phyloP scores from a whole-genome alignment of 495 filamentous ascomycete genomes.

The Niebla homalea region DNA sequence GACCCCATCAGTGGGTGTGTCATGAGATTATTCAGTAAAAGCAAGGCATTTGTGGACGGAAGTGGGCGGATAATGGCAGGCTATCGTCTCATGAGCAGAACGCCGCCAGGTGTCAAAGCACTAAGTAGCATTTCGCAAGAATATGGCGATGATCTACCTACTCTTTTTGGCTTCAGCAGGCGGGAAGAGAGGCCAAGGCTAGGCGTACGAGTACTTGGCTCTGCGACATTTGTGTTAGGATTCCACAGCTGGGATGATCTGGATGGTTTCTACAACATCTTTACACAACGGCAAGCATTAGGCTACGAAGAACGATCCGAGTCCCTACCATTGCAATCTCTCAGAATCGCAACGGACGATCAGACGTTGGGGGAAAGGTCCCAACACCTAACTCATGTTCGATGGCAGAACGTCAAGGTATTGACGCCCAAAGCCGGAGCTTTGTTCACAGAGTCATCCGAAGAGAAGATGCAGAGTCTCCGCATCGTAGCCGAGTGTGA shows the following conservation, averaged over 20 bases:
- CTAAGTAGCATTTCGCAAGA: constrained; percentile 58
- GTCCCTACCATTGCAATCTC: background rate
- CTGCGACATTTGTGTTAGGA: constrained; percentile 56
- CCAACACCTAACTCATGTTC: constrained; percentile 4
- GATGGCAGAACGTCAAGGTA: constrained; percentile 33
- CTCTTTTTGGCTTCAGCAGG: constrained; percentile 60
- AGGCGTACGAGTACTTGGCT: constrained; percentile 1
- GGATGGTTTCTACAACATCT: constrained; percentile 42
- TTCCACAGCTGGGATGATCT: constrained; percentile 59
- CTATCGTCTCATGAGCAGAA: constrained; percentile 60
- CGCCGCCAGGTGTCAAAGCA: constrained; percentile 59
- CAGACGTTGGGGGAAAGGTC: background rate
- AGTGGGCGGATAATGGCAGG: constrained; percentile 60
- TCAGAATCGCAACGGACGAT: background rate
- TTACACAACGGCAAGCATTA: constrained; percentile 28
- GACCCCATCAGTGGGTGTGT: constrained; percentile 58
- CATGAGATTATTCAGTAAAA: constrained; percentile 58
- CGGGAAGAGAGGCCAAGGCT: constrained; percentile 44
- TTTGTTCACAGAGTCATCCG: background rate
- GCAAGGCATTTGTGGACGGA: constrained; percentile 45
- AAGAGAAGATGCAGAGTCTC: constrained; percentile 55
- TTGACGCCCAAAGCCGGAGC: constrained; percentile 18
- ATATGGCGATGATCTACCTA: constrained; percentile 43
- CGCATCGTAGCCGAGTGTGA: constrained; percentile 53
- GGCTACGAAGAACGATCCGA: background rate